Evolutionary conservation across 139 green algal genomes (phyloP), one percentile per base, ranked within the genome.

Genomic region (Chara braunii): DNA sequence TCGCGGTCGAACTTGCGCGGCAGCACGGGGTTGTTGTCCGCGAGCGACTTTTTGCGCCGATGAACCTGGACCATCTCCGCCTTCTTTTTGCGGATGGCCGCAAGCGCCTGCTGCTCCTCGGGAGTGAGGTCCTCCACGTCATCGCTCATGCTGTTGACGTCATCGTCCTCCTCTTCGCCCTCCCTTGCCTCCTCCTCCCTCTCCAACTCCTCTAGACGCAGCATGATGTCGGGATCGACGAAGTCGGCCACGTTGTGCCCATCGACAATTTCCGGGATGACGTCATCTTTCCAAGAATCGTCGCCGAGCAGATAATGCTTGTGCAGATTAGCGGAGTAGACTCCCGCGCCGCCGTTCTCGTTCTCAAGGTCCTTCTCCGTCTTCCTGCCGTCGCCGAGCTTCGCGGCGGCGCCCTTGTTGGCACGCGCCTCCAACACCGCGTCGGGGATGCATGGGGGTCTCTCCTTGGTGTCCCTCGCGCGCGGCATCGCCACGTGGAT

Each of bases 191-290:
- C 87, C 72, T 95, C 88, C 65, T 97, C 90, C 18, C 76, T 45
- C 78, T 99, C 92, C 65, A 99, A 78, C 71, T 93, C 89, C 65
- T 86, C 89, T 66, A 99, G 83, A 59, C 83, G 82, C 11, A 82
- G 86, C 35, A 98, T 88, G 60, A 99, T 98, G 73, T 98, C 93
- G 24, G 92, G 78, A 72, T 99, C 93, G 37, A 99, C 81, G 61
- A 95, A 99, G 79, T 99, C 93, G 3, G 84, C 76, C 26, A 99
- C 72, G 79, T 99, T 99, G 75, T 96, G 85, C 7, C 93, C 93
- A 65, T 97, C 84, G 37, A 90, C 68, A 61, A 96, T 92, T 84
- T 99, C 93, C 0, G 93, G 93, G 79, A 97, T 87, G 76, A 95
- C 91, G 85, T 99, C 93, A 55, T 94, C 86, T 78, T 89, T 89